Evolutionary conservation across 2,329 filamentous ascomycete species (phyloP), one percentile per base, ranked within the genome.

Genomic region (Sporothrix protearum): DNA sequence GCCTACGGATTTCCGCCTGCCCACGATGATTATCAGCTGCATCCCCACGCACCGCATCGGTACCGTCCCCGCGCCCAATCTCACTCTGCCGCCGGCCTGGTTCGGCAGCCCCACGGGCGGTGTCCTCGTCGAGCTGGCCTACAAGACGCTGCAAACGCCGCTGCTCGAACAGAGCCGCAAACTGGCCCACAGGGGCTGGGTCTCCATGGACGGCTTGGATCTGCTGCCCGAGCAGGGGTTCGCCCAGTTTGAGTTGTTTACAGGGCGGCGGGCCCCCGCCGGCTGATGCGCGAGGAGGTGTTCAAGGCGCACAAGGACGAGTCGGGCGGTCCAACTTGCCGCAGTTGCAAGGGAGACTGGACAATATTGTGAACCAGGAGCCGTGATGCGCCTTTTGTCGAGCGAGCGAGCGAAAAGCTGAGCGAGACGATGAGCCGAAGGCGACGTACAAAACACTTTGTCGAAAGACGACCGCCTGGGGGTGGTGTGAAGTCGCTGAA

Each of bases 211-310:
- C 76, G 91, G 91, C 0, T 81, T 93, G 5, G 90, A 92, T 75
- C 86, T 92, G 57, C 82, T 94, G 12, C 87, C 88, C 1, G 91
- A 93, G 78, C 91, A 93, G 82, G 91, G 89, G 0, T 90, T 91
- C 78, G 91, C 91, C 28, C 90, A 92, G 72, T 93, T 93, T 76
- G 91, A 93, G 79, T 81, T 93, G 28, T 91, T 93, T 82, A 92
- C 91, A 0, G 91, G 91, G 1, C 86, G 91, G 53, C 86, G 90
- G 77, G 91, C 91, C 19, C 91, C 1, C 85, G 89, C 68, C 82
- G 85, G 57, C 79, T 91, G 33, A 93, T 93, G 91, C 86, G 89
- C 72, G 83, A 86, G 71, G 88, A 89, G 72, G 83, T 82, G 67
- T 79, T 82, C 45, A 80, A 80, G 75, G 81, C 80, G 0, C 83